Evolutionary conservation across 805 yeast genomes (phyloP).

Genomic region (Cyberlindnera galapagoensis): DNA sequence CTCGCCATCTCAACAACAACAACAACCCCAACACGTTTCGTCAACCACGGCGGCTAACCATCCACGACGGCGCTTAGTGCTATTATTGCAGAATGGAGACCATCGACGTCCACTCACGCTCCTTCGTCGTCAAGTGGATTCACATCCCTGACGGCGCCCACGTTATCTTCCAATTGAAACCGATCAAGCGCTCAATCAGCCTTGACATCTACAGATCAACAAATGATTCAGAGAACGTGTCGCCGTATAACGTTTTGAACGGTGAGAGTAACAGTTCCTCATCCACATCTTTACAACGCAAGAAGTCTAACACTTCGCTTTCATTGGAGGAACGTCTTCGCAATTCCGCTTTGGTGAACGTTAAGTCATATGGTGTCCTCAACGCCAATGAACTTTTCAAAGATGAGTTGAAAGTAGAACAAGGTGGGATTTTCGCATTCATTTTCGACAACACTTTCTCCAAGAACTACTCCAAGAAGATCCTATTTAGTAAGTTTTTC

Average conservation of each 20-base stretch:
- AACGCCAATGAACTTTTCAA: conserved; percentile 54
- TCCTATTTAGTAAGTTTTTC: conserved; percentile 48
- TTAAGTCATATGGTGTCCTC: conserved; percentile 51
- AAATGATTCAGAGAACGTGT: conserved; percentile 4
- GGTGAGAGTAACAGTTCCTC: conserved; percentile 13
- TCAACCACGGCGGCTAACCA: no score
- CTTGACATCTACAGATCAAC: conserved; percentile 29
- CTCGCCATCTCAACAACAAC: no score
- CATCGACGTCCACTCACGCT: conserved; percentile 82
- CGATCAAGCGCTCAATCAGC: conserved; percentile 56
- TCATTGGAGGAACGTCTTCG: conserved; percentile 52
- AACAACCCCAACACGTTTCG: no score
- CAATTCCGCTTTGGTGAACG: conserved; percentile 42
- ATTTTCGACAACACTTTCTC: conserved; percentile 91
- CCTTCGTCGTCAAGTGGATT: conserved; percentile 89
- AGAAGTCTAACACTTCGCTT: conserved; percentile 32
- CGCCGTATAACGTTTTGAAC: conserved; percentile 23
- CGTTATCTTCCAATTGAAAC: conserved; percentile 77
- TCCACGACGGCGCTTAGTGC: no score
- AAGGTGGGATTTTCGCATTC: conserved; percentile 76
- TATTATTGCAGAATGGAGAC: conserved; percentile 61
- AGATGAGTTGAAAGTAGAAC: conserved; percentile 52
- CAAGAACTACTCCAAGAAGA: conserved; percentile 75
- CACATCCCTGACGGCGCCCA: conserved; percentile 60
- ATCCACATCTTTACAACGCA: conserved; percentile 18